These are phyloP conservation scores for Trichophyton rubrum DNA, from an alignment of 2,329 filamentous ascomycete genomes.

Conservation along the genomic window DNA sequence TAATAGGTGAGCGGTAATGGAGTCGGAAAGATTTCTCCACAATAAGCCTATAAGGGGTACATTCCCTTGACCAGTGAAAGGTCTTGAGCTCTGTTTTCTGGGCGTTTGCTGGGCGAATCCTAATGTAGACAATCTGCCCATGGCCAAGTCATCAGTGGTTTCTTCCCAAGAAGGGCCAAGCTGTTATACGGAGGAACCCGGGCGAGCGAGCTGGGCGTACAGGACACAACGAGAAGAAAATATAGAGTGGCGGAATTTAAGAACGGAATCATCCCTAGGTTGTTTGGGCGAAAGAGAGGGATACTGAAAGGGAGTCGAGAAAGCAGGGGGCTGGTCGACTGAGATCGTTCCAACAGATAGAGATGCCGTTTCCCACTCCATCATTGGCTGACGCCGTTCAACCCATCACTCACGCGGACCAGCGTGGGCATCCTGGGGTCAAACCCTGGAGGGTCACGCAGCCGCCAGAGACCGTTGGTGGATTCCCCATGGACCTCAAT, in stretches of 20 bases:
- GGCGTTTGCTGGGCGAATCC: conserved; percentile 1
- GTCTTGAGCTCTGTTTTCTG: not conserved
- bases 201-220: not conserved
- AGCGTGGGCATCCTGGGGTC: not conserved
- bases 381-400: not conserved
- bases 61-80: not conserved
- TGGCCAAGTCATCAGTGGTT: not conserved
- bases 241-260: not conserved
- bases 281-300: not conserved
- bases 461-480: conserved; percentile 1
- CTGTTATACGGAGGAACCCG: not conserved
- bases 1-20: not conserved
- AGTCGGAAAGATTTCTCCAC: conserved; percentile 1
- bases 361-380: not conserved
- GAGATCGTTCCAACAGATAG: not conserved
- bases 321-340: not conserved
- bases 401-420: not conserved
- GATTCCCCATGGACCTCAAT: not conserved
- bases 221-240: not conserved
- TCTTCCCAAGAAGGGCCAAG: not conserved
- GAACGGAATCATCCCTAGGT: not conserved
- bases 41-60: not conserved
- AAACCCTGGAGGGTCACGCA: not conserved
- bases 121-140: not conserved
- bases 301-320: not conserved